phyloP scores from a whole-genome alignment of 1,139 yeast species.

The Lodderomyces jiufengensis region DNA sequence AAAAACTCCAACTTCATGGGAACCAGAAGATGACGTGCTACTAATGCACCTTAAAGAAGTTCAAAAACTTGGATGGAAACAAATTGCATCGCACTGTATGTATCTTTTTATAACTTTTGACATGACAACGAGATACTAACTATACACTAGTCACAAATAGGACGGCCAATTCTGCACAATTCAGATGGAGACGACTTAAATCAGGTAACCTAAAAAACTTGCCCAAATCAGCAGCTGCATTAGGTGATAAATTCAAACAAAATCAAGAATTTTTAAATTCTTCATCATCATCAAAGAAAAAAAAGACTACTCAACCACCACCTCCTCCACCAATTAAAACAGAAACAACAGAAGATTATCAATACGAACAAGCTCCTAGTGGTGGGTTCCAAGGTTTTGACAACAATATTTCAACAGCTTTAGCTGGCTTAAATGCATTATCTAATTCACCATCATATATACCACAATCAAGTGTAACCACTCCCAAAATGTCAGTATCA shows the following conservation, averaged over 20 bases:
- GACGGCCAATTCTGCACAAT: slow-evolving; percentile 78
- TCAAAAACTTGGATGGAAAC: slow-evolving; percentile 75
- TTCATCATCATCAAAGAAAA: slow-evolving; percentile 17
- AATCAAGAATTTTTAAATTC: slow-evolving; percentile 10
- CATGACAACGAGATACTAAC: too few species aligned
- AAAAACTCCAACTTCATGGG: slow-evolving; percentile 71
- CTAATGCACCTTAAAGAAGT: slow-evolving; percentile 68
- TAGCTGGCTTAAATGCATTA: slow-evolving; percentile 47
- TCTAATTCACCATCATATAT: slow-evolving; percentile 36
- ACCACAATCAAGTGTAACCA: slow-evolving; percentile 28
- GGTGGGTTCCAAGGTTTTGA: slow-evolving; percentile 45
- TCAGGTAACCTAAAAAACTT: slow-evolving; percentile 60
- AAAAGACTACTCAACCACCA: slow-evolving; percentile 19
- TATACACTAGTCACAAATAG: slow-evolving; percentile 41
- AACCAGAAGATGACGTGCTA: slow-evolving; percentile 65
- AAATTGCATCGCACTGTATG: slow-evolving; percentile 55
- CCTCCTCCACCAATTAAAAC: slow-evolving; percentile 7
- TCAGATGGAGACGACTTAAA: slow-evolving; percentile 71
- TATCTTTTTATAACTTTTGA: slow-evolving; percentile 21
- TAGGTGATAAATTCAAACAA: slow-evolving; percentile 15
- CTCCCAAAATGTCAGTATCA: slow-evolving; percentile 22
- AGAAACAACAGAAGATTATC: slow-evolving; percentile 20
- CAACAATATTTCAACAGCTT: slow-evolving; percentile 40
- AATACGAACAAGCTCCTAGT: slow-evolving; percentile 36
- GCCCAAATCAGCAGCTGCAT: slow-evolving; percentile 40